Base-by-base conservation (phyloP, 768 basidiomycete genomes). In the Suillus bovinus region DNA sequence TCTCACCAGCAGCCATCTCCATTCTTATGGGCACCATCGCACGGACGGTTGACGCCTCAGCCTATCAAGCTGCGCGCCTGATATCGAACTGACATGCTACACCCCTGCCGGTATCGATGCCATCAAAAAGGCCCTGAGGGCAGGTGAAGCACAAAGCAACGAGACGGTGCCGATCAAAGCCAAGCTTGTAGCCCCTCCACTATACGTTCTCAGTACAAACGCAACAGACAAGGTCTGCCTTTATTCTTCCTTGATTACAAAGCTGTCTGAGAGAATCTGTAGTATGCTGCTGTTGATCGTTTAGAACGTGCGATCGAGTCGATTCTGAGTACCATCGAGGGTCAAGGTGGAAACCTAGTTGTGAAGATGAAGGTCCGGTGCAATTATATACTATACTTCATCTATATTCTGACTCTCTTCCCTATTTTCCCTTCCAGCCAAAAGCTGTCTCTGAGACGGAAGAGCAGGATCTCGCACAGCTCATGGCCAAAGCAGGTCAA, bases 21-120 rank as follows among this genome's bases (percentile, higher is more conserved):
- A 81, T 91, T 47, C 84, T 98, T 22, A 84, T 84, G 64, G 76
- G 83, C 60, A 96, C 94, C 24, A 97, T 99, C 71, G 95, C 96
- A 8, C 89, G 95, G 49, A n/a, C 89, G 97, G 14, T 82, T 99
- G 42, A 99, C 97, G 0, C 97, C 97, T 2, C 97, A 99, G 75
- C 95, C 97, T 6, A 96, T 99, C 82, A 99, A 98, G 79, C 86
- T 99, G 44, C 93, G 97, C 68, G 95, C 97, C 97, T 5, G 97
- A 99, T 77, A 92, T 99, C 69, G 95, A 99, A 77, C 79, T 99
- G 50, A 97, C 95, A 44, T 99, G 96, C 76, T 99, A 97, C 75
- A 90, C 90, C 1, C 95, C 94, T 38, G 86, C 92, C 7, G 96
- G 97, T 10, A 98, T 99, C 73, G 94, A 97, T 69, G 95, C 96